Conservation (phyloP, 2,329 filamentous ascomycete genomes). For the Penicillium vulpinum region DNA sequence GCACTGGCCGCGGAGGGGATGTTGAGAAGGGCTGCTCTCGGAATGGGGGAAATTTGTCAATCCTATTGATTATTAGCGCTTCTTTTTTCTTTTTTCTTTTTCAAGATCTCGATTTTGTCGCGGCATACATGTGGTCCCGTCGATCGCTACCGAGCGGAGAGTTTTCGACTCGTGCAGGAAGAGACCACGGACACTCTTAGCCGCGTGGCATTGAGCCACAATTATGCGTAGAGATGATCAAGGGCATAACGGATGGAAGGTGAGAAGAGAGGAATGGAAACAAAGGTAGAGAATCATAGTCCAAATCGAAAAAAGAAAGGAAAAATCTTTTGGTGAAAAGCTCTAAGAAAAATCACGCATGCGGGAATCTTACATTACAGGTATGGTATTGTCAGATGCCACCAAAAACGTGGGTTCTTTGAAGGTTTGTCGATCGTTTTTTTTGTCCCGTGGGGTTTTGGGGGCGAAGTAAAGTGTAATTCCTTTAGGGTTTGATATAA, state of each 20-base stretch:
- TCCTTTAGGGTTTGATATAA: background rate
- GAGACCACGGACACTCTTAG: conserved; percentile 17
- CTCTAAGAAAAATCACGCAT: conserved; percentile 13
- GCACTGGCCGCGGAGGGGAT: conserved; percentile 11
- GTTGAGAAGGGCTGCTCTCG: conserved; percentile 10
- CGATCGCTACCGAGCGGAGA: conserved; percentile 21
- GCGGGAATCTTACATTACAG: conserved; percentile 10
- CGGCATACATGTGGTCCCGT: conserved; percentile 22
- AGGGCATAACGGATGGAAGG: conserved; percentile 5
- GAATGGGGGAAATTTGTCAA: conserved; percentile 20
- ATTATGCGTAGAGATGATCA: background rate
- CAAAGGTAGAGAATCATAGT: background rate
- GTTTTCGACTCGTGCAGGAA: conserved; percentile 11
- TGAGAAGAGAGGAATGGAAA: background rate
- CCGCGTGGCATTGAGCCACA: conserved; percentile 22
- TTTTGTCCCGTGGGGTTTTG: background rate
- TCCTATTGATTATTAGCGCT: conserved; percentile 13
- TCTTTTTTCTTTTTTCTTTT: no score
- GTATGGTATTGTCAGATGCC: conserved; percentile 19
- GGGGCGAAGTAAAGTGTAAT: conserved; percentile 4
- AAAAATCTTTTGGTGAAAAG: conserved; percentile 6
- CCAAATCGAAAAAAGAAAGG: background rate
- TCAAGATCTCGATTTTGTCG: background rate
- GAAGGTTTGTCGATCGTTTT: conserved; percentile 8
- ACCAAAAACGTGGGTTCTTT: conserved; percentile 16